phyloP scores from a whole-genome alignment of 108 stramenopile species.

The Ochromonas danica region DNA sequence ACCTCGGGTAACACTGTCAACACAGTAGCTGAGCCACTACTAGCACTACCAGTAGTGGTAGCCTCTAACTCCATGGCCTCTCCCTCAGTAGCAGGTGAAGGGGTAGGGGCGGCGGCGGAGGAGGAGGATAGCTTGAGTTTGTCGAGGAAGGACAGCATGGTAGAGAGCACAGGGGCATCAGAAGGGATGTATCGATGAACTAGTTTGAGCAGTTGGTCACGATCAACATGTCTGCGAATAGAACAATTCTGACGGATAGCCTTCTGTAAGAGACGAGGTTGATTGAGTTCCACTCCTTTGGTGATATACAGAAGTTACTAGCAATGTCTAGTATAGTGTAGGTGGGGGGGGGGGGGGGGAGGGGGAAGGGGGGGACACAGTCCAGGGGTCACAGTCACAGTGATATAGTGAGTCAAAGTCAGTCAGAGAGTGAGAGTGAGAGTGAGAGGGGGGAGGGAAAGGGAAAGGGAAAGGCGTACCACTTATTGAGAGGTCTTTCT shows the following conservation, averaged over 20 bases:
- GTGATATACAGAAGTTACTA: slow-evolving; percentile 28
- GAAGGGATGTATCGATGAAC: not conserved
- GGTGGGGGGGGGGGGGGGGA: too few species aligned
- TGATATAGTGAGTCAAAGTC: too few species aligned
- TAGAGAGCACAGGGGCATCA: not conserved
- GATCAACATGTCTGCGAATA: not conserved
- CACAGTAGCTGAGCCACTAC: not conserved
- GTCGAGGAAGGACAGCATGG: not conserved
- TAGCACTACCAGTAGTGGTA: not conserved
- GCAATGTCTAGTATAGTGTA: too few species aligned
- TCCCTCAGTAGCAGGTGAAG: not conserved
- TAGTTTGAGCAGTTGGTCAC: not conserved
- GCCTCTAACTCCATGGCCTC: slow-evolving; percentile 23
- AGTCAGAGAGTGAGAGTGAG: too few species aligned
- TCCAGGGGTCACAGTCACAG: too few species aligned
- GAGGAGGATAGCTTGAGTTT: not conserved
- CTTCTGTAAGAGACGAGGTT: slow-evolving; percentile 23
- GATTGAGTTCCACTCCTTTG: slow-evolving; percentile 21
- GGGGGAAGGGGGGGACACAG: too few species aligned
- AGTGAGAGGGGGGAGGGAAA: too few species aligned
- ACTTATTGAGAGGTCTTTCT: too few species aligned
- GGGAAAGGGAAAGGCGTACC: too few species aligned
- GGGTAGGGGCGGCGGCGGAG: not conserved
- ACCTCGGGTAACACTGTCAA: slow-evolving; percentile 19
- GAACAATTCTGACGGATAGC: slow-evolving; percentile 27